Base-by-base conservation (phyloP, 129 eudicot species). In the Arctium minus region DNA sequence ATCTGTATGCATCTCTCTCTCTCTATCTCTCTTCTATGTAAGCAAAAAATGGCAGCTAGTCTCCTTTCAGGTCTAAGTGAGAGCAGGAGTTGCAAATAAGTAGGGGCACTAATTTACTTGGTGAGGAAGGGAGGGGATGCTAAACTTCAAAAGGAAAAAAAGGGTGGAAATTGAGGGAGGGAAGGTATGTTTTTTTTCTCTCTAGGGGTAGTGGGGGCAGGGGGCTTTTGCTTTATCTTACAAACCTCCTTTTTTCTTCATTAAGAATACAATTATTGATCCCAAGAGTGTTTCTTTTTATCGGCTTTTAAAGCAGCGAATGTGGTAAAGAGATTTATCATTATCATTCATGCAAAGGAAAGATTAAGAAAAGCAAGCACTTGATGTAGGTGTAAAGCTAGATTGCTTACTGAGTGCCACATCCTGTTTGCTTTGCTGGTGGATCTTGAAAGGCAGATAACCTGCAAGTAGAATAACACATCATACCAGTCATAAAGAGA, bases 1-100 rank as follows among this genome's bases (percentile, higher is more conserved):
- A 70, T 96, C 98, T 8, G 93, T 89, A 53, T 42, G 81, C 97
- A 88, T 92, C 68, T 74, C 35, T 72, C 76, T 44, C 36, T 33
- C 39, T 70, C 29, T 85, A 71, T 48, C 44, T 40, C 50, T 70
- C 18, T 85, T 83, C 39, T 72, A 3, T 31, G 15, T 35, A 60
- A 17, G n/a, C 9, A 10, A 77, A 86, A 35, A 72, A 33, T 78
- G 70, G 11, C 4, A n/a, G 74, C 11, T 40, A 67, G 62, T 50
- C 65, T 74, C 68, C 77, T 68, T 78, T 50, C 69, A 74, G 22
- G 85, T 76, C 37, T 11, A 37, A 73, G 67, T 27, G 42, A 6
- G 39, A 37, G 72, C 4, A 8, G 56, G 22, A 64, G 71, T 46
- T 64, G 65, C 72, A 78, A 77, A 50, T 80, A 76, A 42, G 81